Evolutionary conservation across 2,329 filamentous ascomycete species (phyloP).

Genomic region (Camptophora hylomeconis): DNA sequence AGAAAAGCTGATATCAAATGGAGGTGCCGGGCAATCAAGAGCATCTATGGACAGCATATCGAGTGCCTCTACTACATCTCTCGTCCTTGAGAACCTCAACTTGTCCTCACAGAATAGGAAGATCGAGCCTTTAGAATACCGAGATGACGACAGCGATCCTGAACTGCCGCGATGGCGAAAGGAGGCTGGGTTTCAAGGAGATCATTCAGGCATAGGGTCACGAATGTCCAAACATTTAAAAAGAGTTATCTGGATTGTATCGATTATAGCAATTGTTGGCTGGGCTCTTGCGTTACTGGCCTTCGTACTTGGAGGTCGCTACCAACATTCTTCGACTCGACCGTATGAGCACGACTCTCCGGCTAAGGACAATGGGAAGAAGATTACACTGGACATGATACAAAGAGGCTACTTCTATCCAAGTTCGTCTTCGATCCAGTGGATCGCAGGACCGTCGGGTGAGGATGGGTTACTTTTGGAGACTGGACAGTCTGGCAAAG

Average conservation of each 20-base stretch:
- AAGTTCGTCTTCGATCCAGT: constrained; percentile 28
- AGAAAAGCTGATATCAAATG: too few relatives aligned
- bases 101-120: constrained; percentile 6
- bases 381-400: constrained; percentile 30
- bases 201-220: constrained; percentile 3
- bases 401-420: constrained; percentile 27
- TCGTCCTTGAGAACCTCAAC: constrained; percentile 20
- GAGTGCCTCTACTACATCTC: constrained; percentile 18
- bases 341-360: constrained; percentile 22
- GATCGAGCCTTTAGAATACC: constrained; percentile 9
- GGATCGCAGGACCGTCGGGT: constrained; percentile 34
- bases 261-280: constrained; percentile 28
- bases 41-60: constrained; percentile 14
- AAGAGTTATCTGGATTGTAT: constrained; percentile 27
- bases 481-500: constrained; percentile 46
- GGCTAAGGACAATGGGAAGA: constrained; percentile 25
- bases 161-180: constrained; percentile 15
- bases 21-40: too few relatives aligned
- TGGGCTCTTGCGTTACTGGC: constrained; percentile 33
- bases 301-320: constrained; percentile 26
- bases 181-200: constrained; percentile 1
- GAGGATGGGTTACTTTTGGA: constrained; percentile 75
- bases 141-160: constrained; percentile 19
- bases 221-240: constrained; percentile 20
- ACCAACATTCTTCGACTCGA: constrained; percentile 19